Evolutionary conservation across 768 basidiomycete species (phyloP), one percentile per base, ranked within the genome.

Genomic region (Terana coerulea): DNA sequence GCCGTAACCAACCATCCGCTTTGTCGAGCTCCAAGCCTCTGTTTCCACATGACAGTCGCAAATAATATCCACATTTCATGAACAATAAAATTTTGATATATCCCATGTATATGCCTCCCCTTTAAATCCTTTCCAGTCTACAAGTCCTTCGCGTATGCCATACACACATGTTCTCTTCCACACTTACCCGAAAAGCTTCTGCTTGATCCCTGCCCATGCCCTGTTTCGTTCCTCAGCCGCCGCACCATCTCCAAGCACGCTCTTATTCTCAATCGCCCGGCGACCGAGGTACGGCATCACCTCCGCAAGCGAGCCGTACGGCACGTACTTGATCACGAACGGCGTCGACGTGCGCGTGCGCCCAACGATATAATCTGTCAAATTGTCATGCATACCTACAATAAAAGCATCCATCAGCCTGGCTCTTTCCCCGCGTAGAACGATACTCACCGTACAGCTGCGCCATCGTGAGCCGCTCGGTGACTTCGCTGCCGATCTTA

Each of bases 231-330:
- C 90, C 21, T 73, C 72, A 2, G 69, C 67, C 0, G 91, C 91
- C 11, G 75, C 81, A 1, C 86, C 88, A 17, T 78, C 72, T 14
- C 86, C 88, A 24, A 98, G 78, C 2, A 97, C 76, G 0, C 86
- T 85, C 68, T 92, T 95, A 73, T 98, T 97, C 81, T 97, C 94
- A 39, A 93, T 84, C 0, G 93, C 94, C 14, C 95, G 76, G 28
- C 93, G 78, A 34, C 86, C 78, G 8, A 97, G 78, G 65, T 95
- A 98, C 0, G 95, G 93, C 83, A 97, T 86, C 9, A 92, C 87
- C 60, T 90, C 86, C 1, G 74, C 69, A 7, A 91, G 69, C 1
- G 79, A 74, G 6, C 91, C 90, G 54, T 91, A 91, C 0, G 89
- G 91, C 12, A 91, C 73, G 57, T 88, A 86, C 78, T 95, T 95